Percentiles rank a stretch among this genome's conserved stretches.
Evolutionary conservation across 1,284 basidiomycete genomes (phyloP).

Genomic region (Ceratobasidium sp.): DNA sequence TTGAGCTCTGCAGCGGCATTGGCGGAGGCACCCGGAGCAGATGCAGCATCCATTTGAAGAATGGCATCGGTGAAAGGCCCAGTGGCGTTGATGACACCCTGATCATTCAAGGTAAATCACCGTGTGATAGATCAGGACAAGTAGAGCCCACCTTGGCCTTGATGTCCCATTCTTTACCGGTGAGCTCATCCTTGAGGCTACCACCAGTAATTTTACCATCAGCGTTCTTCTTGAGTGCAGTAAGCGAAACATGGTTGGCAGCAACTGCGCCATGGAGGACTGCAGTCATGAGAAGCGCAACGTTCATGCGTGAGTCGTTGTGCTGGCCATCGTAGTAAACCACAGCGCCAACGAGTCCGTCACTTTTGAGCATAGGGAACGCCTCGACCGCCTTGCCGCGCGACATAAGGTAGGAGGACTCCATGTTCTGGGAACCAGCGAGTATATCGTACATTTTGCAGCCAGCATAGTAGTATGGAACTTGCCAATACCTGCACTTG

Average conservation of each 20-base stretch:
- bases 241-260: constrained; percentile 92
- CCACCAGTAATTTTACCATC: constrained; percentile 80
- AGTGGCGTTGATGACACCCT: constrained; percentile 96
- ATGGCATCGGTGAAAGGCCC: constrained; percentile 93
- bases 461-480: constrained; percentile 95
- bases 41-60: constrained; percentile 69
- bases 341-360: constrained; percentile 93
- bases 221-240: constrained; percentile 71
- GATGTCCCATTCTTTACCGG: constrained; percentile 85
- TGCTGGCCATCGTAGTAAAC: constrained; percentile 99
- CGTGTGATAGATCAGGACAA: constrained; percentile 21
- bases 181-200: constrained; percentile 82
- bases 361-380: constrained; percentile 95
- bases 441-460: constrained; percentile 97
- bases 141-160: constrained; percentile 72
- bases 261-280: constrained; percentile 92
- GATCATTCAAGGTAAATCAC: constrained; percentile 12
- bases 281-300: constrained; percentile 92
- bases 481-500: constrained; percentile 85
- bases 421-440: constrained; percentile 98
- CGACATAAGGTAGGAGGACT: constrained; percentile 92
- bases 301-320: constrained; percentile 98
- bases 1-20: constrained; percentile 76
- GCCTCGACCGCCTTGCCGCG: constrained; percentile 92
- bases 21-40: constrained; percentile 23